These are phyloP conservation scores for Suillus weaverae DNA, from an alignment of 768 basidiomycete genomes.

Conservation along the genomic window DNA sequence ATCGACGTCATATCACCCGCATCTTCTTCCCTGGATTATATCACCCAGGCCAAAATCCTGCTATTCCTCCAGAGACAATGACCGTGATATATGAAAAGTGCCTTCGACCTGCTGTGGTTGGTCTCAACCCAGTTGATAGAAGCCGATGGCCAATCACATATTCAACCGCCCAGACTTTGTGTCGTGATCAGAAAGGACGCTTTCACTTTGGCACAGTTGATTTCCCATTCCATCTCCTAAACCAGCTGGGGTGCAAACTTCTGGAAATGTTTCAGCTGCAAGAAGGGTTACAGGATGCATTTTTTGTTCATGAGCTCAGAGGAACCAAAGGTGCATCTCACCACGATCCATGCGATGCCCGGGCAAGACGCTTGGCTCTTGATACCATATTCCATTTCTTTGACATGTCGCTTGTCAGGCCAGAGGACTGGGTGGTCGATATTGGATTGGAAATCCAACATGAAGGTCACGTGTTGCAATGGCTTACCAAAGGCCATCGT, in stretches of 20 bases:
- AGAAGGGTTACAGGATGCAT: neutral
- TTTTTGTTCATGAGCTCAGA: neutral
- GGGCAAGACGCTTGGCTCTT: no score
- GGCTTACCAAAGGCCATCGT: neutral
- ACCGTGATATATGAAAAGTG: conserved; percentile 5
- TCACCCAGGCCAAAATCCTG: neutral
- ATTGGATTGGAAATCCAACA: neutral
- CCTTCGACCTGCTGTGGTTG: neutral
- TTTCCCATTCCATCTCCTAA: conserved; percentile 2
- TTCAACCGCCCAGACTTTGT: neutral
- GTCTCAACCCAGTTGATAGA: conserved; percentile 8
- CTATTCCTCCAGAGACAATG: neutral
- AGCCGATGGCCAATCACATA: conserved; percentile 11
- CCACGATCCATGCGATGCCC: no score
- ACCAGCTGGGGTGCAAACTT: neutral
- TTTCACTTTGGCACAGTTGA: neutral
- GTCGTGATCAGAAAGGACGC: neutral
- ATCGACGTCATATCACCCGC: neutral
- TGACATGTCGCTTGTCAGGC: neutral
- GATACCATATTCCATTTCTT: neutral
- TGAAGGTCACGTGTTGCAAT: neutral
- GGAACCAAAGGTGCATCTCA: no score
- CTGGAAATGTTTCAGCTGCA: neutral
- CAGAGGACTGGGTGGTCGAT: neutral
- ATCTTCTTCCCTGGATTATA: conserved; percentile 12